Evolutionary conservation across 805 yeast genomes (phyloP).

Genomic region (Suhomyces kilbournensis): DNA sequence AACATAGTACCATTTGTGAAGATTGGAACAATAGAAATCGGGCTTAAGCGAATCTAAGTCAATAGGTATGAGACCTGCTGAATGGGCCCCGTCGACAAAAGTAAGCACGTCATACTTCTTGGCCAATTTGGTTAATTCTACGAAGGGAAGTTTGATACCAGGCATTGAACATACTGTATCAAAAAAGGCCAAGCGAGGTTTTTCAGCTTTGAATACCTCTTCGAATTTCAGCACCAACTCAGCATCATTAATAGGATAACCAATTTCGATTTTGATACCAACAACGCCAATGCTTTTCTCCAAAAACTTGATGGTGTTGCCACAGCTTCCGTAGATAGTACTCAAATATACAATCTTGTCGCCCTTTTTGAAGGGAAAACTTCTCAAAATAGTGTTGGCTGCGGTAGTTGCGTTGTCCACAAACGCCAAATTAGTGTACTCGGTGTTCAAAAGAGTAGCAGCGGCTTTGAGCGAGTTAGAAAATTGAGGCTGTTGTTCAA

Average conservation of each 20-base stretch:
- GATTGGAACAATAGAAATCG: slow-evolving; percentile 58
- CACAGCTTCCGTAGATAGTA: slow-evolving; percentile 55
- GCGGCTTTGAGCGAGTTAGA: slow-evolving; percentile 33
- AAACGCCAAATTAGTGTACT: slow-evolving; percentile 48
- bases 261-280: slow-evolving; percentile 14
- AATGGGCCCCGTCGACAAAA: slow-evolving; percentile 72
- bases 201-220: slow-evolving; percentile 16
- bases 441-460: slow-evolving; percentile 45
- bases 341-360: slow-evolving; percentile 51
- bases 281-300: slow-evolving; percentile 26
- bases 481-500: slow-evolving; percentile 25
- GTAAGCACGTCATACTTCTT: slow-evolving; percentile 46
- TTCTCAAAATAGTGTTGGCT: slow-evolving; percentile 54
- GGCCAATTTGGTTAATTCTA: slow-evolving; percentile 45
- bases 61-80: slow-evolving; percentile 53
- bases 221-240: slow-evolving; percentile 24
- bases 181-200: slow-evolving; percentile 45
- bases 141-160: slow-evolving; percentile 56
- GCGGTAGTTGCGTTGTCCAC: slow-evolving; percentile 61
- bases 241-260: slow-evolving; percentile 13
- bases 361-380: slow-evolving; percentile 48
- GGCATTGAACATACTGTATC: slow-evolving; percentile 67
- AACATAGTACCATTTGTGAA: slow-evolving; percentile 67
- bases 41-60: slow-evolving; percentile 44
- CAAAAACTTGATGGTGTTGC: slow-evolving; percentile 47